Base-by-base conservation (phyloP, 306 rosid genomes). In the Castanea sativa region DNA sequence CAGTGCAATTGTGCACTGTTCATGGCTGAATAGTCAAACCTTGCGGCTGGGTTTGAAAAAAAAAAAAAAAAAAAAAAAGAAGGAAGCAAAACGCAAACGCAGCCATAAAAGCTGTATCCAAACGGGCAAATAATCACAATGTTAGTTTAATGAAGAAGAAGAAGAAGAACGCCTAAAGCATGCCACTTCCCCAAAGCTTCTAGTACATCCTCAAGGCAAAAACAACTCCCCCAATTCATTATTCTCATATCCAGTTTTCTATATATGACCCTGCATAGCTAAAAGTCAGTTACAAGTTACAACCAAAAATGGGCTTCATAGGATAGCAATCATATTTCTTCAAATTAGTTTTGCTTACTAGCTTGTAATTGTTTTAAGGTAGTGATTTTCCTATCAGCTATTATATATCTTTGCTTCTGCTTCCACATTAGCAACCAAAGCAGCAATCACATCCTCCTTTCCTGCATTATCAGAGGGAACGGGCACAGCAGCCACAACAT, bases 181-280 rank as follows among this genome's bases (percentile, higher is more conserved):
- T 91, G 87, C 97, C 99, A 95, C 82, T 88, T 92, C 80, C 86
- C 88, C 55, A 95, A 85, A 86, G 98, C 97, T 86, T 90, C 90
- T 32, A 96, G 97, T 49, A 91, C 97, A 78, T 95, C 99, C 69
- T 91, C 97, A 82, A 84, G 38, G 5, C 6, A 33, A 38, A 92
- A 59, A 95, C 89, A 73, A 89, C 85, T 61, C 99, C 99, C 83
- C 85, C 85, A 95, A 78, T 86, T 95, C 97, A 41, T 91, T 88
- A 71, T 85, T 92, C 84, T 88, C 91, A 82, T 74, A 95, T 83
- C 98, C 98, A 72, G 92, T 90, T 85, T 38, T 83, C 99, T 98
- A 95, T 77, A 95, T 91, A 83, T 88, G 99, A 79, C 99, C 99
- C 99, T 95, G 92, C 76, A 83, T 43, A 45, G 79, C 38, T 65